phyloP scores from a whole-genome alignment of 345 rosid species.

The Xanthoceras sorbifolium region DNA sequence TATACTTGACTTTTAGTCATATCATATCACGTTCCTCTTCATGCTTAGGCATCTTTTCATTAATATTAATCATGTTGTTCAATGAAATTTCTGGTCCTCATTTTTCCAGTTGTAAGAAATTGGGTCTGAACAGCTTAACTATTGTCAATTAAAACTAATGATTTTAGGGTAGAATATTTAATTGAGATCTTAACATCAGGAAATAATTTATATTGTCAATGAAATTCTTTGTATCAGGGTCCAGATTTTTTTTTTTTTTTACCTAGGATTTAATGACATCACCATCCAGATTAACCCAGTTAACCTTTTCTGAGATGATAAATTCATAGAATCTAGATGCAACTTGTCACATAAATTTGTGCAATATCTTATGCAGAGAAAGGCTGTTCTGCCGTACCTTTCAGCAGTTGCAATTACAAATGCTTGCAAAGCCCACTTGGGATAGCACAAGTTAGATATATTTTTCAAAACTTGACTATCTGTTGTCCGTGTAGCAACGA shows the following conservation, averaged over 20 bases:
- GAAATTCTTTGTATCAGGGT: background rate
- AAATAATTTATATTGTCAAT: too few species aligned
- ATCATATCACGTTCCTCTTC: background rate
- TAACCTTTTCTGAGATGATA: background rate
- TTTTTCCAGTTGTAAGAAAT: background rate
- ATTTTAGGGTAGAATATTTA: background rate
- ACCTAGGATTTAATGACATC: background rate
- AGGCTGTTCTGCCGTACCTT: conserved; percentile 41
- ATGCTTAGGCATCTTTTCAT: background rate
- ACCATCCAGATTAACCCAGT: background rate
- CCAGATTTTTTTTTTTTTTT: background rate
- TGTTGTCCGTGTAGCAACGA: conserved; percentile 62
- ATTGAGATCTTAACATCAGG: background rate
- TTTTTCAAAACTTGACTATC: conserved; percentile 37
- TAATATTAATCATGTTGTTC: background rate
- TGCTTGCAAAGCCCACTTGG: conserved; percentile 89
- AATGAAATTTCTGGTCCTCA: background rate
- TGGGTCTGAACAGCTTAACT: background rate
- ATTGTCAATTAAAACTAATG: background rate
- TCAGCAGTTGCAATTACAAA: conserved; percentile 80
- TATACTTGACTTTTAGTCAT: background rate
- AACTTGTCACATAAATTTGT: background rate
- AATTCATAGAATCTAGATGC: background rate
- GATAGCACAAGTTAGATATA: conserved; percentile 67
- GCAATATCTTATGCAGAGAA: background rate